Percentiles rank a stretch among this genome's conserved stretches.
phyloP scores from a whole-genome alignment of 192 early-diverging fungal species.

The Ambispora gerdemannii region DNA sequence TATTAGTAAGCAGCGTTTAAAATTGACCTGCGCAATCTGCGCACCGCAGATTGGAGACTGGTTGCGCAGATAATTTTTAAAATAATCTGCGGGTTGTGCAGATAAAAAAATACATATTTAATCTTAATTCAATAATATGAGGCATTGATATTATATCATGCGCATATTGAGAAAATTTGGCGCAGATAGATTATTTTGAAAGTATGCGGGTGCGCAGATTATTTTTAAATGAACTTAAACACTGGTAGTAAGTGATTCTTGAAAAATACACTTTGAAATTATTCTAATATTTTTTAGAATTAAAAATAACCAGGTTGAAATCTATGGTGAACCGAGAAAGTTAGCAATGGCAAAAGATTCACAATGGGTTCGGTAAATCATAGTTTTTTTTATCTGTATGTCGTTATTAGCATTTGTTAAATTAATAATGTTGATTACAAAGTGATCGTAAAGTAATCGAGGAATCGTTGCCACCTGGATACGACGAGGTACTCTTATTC shows the following conservation, averaged over 20 bases:
- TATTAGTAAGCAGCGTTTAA: too few relatives aligned
- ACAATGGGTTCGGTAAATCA: constrained; percentile 59
- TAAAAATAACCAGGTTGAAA: constrained; percentile 39
- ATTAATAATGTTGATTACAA: too few relatives aligned
- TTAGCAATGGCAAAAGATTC: constrained; percentile 65
- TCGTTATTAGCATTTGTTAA: neutral
- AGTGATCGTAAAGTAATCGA: constrained; percentile 54
- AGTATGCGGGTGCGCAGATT: too few relatives aligned
- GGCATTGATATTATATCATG: too few relatives aligned
- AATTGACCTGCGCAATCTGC: too few relatives aligned
- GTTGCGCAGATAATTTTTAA: too few relatives aligned
- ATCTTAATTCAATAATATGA: too few relatives aligned
- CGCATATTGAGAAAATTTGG: too few relatives aligned
- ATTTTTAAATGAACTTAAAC: neutral
- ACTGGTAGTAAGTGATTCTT: neutral
- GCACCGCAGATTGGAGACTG: too few relatives aligned
- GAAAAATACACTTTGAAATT: constrained; percentile 17
- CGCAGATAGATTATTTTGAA: too few relatives aligned
- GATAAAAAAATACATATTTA: too few relatives aligned
- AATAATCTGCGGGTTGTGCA: too few relatives aligned
- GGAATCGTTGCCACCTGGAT: constrained; percentile 37
- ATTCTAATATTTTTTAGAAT: constrained; percentile 35
- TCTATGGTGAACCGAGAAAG: constrained; percentile 53
- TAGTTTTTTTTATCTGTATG: neutral
- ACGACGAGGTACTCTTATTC: constrained; percentile 59